Evolutionary conservation across 345 rosid genomes (phyloP), one percentile per base, ranked within the genome.

Genomic region (Murraya koenigii): DNA sequence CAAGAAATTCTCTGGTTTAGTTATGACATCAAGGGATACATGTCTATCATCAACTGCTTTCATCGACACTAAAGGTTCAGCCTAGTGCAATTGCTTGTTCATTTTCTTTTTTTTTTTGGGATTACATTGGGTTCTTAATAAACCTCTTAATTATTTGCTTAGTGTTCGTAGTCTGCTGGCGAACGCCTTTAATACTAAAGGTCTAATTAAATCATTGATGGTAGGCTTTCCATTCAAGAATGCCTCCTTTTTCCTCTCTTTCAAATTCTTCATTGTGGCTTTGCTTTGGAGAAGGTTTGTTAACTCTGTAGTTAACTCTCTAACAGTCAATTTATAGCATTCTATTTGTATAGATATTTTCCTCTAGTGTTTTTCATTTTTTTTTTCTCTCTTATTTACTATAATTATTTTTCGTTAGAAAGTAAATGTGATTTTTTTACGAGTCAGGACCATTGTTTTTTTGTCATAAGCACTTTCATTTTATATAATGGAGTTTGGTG

Each of bases 101-200:
- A 4, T 49, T 49, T 15, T 13, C 0, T 14, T 6, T 39, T 7
- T 7, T 39, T 39, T 75, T 78, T 75, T 77, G 61, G 47, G 70
- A 79, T 78, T 28, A 41, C 75, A 19, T 52, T 71, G 67, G 75
- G 77, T 60, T 69, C 72, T 80, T 72, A 36, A 80, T 80, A 49
- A 58, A 62, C 35, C 33, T 65, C 69, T 62, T 66, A 41, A 41
- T 41, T 64, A 30, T 41, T 52, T 65, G 22, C 47, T 65, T 75
- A 23, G 22, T 47, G 69, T 61, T 47, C 9, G 44, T 11, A 20
- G 70, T 63, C 78, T 19, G 52, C 64, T 25, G 64, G 55, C 35
- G 25, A 35, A 75, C 17, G 20, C 25, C 25, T 54, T 35, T 36
- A 22, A 32, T 61, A 59, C 71, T 56, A 67, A 71, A 72, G 71